Evolutionary conservation across 805 yeast genomes (phyloP).

Genomic region (Saturnispora halmiae): DNA sequence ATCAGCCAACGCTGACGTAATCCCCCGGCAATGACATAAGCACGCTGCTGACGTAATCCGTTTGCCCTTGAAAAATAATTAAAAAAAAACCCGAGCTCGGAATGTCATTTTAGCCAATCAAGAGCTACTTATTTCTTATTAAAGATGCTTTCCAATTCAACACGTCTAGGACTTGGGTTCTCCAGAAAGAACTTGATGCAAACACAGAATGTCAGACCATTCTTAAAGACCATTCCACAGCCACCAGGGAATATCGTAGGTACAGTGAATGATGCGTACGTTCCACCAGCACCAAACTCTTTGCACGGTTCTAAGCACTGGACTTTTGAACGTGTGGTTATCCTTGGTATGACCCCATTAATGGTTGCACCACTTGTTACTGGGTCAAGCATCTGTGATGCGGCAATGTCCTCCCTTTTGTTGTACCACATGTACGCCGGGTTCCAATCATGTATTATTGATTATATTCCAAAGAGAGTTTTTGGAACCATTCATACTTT

Average conservation of each 20-base stretch:
- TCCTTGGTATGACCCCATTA: conserved; percentile 56
- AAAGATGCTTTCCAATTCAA: conserved; percentile 14
- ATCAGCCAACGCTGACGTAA: too few species aligned
- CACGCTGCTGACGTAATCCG: not conserved
- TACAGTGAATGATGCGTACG: conserved; percentile 62
- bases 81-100: conserved; percentile 10
- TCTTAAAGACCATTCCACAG: conserved; percentile 34
- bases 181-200: conserved; percentile 11
- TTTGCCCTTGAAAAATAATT: too few species aligned
- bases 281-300: conserved; percentile 46
- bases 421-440: conserved; percentile 64
- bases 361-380: conserved; percentile 51
- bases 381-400: conserved; percentile 50
- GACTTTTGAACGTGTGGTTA: conserved; percentile 57
- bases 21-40: not conserved
- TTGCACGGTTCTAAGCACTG: conserved; percentile 67
- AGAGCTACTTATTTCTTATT: not conserved
- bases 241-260: conserved; percentile 72
- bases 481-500: conserved; percentile 55
- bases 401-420: conserved; percentile 44
- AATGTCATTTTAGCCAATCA: conserved; percentile 1
- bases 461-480: conserved; percentile 68
- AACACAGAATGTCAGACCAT: conserved; percentile 13
- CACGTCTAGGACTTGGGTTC: conserved; percentile 22
- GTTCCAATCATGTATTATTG: conserved; percentile 67